These are phyloP conservation scores for Mucor mucedo DNA, from an alignment of 371 early-diverging fungal genomes.

Conservation along the genomic window DNA sequence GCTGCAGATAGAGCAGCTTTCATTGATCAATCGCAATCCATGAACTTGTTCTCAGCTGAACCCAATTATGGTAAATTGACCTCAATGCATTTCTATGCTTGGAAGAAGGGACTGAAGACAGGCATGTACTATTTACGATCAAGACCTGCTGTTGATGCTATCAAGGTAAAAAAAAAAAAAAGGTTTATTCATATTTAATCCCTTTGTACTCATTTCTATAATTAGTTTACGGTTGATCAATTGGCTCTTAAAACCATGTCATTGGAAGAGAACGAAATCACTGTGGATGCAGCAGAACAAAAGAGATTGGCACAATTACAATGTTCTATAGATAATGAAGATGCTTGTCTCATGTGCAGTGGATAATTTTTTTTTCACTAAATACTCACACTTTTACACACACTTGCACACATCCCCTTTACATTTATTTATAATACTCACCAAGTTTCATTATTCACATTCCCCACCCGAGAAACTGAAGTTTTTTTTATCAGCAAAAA, in stretches of 20 bases:
- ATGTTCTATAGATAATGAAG: constrained; percentile 91
- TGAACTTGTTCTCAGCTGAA: constrained; percentile 96
- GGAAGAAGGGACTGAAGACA: constrained; percentile 99
- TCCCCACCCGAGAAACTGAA: neutral
- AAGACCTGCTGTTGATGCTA: constrained; percentile 97
- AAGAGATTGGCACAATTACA: constrained; percentile 46
- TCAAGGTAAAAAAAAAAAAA: constrained; percentile 65
- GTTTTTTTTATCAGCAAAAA: neutral
- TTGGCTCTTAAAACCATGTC: constrained; percentile 52
- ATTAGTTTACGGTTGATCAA: constrained; percentile 74
- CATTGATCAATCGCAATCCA: constrained; percentile 98
- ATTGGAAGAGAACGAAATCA: constrained; percentile 26
- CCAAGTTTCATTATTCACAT: neutral
- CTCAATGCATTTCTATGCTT: constrained; percentile 99
- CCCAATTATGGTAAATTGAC: constrained; percentile 94
- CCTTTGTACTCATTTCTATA: neutral
- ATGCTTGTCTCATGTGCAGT: constrained; percentile 91
- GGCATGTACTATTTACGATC: constrained; percentile 99
- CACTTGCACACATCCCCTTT: neutral
- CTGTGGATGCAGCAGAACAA: constrained; percentile 21
- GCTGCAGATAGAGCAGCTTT: constrained; percentile 96
- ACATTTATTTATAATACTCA: neutral
- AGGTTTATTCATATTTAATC: neutral
- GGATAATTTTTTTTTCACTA: constrained; percentile 56
- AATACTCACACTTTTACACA: neutral